phyloP scores from a whole-genome alignment of 2,329 filamentous ascomycete species.

The Exophiala aquamarina region DNA sequence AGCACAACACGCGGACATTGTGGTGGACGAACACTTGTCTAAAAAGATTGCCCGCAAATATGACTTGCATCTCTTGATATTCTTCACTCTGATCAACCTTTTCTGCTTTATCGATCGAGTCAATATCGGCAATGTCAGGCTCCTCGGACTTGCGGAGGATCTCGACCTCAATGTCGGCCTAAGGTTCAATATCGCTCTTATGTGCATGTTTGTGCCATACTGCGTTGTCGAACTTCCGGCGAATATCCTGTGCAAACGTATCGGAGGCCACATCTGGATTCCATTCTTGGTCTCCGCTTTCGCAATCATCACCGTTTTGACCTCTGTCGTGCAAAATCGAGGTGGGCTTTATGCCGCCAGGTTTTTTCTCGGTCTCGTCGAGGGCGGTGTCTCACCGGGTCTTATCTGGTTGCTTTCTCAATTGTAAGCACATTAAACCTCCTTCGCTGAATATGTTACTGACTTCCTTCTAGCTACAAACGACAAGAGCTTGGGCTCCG shows the following conservation, averaged over 20 bases:
- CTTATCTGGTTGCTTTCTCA: not conserved
- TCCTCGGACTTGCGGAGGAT: slow-evolving; percentile 43
- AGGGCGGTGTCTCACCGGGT: not conserved
- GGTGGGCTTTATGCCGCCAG: slow-evolving; percentile 1
- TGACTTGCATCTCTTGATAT: slow-evolving; percentile 20
- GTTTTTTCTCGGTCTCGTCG: not conserved
- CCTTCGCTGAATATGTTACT: not conserved
- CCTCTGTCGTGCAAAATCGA: not conserved
- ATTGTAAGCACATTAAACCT: not conserved
- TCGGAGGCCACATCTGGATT: slow-evolving; percentile 53
- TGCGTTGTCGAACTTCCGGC: slow-evolving; percentile 31
- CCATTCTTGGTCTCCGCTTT: slow-evolving; percentile 29
- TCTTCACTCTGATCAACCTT: slow-evolving; percentile 45
- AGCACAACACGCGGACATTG: not conserved
- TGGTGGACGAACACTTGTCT: not conserved
- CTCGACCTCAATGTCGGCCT: slow-evolving; percentile 25
- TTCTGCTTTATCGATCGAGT: slow-evolving; percentile 55
- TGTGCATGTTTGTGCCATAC: slow-evolving; percentile 61
- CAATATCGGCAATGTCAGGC: slow-evolving; percentile 47
- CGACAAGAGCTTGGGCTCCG: slow-evolving; percentile 1
- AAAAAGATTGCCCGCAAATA: slow-evolving; percentile 14
- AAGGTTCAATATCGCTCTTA: slow-evolving; percentile 2
- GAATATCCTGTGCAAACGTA: slow-evolving; percentile 44
- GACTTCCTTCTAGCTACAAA: not conserved
- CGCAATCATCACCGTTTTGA: not conserved